These are phyloP conservation scores for Gossypium bickii DNA, from an alignment of 345 rosid genomes.

Conservation along the genomic window DNA sequence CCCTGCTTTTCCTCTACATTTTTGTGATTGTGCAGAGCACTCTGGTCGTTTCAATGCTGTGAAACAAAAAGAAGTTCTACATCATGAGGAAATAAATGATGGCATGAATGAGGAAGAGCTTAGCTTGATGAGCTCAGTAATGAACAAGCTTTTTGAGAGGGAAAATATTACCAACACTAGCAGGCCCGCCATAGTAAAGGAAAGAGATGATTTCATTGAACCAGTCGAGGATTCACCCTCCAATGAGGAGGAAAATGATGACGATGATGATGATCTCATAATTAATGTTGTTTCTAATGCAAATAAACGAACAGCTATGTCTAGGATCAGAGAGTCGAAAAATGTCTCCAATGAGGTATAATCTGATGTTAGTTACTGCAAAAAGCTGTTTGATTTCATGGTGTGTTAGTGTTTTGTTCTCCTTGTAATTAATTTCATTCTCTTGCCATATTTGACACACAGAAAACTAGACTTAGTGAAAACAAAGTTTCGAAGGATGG, in stretches of 20 bases:
- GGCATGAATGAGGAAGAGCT: constrained; percentile 56
- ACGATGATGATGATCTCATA: constrained; percentile 37
- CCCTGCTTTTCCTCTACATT: constrained; percentile 50
- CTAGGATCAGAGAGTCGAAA: constrained; percentile 8
- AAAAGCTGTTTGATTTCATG: background rate
- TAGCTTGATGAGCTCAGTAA: constrained; percentile 65
- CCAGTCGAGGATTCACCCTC: constrained; percentile 23
- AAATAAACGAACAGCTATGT: constrained; percentile 9
- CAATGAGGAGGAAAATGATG: constrained; percentile 26
- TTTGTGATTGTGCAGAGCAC: constrained; percentile 94
- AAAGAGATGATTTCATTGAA: constrained; percentile 26
- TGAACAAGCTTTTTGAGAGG: constrained; percentile 61
- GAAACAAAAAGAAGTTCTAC: constrained; percentile 23
- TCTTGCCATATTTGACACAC: background rate
- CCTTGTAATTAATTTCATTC: background rate
- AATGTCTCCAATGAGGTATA: constrained; percentile 21
- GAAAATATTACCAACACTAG: constrained; percentile 24
- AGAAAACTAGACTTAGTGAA: constrained; percentile 1
- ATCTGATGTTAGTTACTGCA: background rate
- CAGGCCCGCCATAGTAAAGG: constrained; percentile 13
- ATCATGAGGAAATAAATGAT: constrained; percentile 29
- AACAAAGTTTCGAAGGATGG: background rate
- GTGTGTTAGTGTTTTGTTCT: background rate
- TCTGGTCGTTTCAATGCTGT: constrained; percentile 27
- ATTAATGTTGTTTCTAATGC: constrained; percentile 32